Evolutionary conservation across 1,284 basidiomycete species (phyloP).

Genomic region (Leccinum fallax): DNA sequence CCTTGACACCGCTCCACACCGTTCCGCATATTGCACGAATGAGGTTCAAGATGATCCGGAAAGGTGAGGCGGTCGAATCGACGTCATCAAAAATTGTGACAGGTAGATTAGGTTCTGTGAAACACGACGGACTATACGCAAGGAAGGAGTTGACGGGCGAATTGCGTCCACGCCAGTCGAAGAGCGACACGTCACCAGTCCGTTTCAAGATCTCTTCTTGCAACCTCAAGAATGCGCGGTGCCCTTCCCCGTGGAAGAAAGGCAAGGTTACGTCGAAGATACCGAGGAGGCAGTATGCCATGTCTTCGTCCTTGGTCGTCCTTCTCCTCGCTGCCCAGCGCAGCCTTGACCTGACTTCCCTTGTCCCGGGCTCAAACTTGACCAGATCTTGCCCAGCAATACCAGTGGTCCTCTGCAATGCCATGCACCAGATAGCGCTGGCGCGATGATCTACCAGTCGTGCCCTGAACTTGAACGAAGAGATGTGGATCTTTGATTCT

Average conservation of each 20-base stretch:
- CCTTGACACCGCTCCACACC: constrained; percentile 4
- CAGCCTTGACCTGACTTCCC: constrained; percentile 21
- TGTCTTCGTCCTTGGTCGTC: constrained; percentile 30
- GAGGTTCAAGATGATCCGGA: constrained; percentile 21
- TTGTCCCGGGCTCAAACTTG: constrained; percentile 19
- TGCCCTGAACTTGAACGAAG: constrained; percentile 25
- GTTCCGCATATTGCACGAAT: constrained; percentile 14
- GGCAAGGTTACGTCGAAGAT: constrained; percentile 30
- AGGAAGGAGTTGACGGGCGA: constrained; percentile 28
- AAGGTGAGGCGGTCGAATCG: constrained; percentile 1
- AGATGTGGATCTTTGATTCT: constrained; percentile 13
- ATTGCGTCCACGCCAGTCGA: constrained; percentile 36
- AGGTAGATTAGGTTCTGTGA: constrained; percentile 8
- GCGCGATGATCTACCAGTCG: constrained; percentile 24
- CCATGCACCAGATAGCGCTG: constrained; percentile 12
- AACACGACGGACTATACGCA: constrained; percentile 19
- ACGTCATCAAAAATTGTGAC: constrained; percentile 1
- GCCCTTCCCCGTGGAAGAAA: constrained; percentile 26
- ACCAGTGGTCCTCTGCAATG: constrained; percentile 14
- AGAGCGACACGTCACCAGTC: constrained; percentile 28
- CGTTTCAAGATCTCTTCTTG: constrained; percentile 34
- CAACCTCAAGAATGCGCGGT: constrained; percentile 29
- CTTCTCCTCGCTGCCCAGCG: constrained; percentile 23
- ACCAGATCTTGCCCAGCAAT: constrained; percentile 12
- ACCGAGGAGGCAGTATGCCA: constrained; percentile 32